phyloP scores from a whole-genome alignment of 1,139 yeast species.

The Taiozyma sp. region DNA sequence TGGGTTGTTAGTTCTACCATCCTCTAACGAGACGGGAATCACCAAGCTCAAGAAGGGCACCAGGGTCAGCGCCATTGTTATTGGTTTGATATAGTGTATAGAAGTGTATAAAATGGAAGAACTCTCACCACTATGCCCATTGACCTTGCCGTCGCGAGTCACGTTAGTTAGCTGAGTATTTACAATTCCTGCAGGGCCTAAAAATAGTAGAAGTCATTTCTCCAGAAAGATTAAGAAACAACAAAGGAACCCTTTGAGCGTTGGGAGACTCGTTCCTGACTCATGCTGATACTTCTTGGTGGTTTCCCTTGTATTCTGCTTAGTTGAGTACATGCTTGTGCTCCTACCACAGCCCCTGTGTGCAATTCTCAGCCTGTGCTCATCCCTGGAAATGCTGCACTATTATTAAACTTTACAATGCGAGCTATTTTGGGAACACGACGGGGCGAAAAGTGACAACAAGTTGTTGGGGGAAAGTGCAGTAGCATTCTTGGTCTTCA shows the following conservation, averaged over 20 bases:
- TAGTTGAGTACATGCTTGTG: background rate
- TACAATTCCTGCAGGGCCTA: background rate
- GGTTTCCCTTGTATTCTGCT: no score
- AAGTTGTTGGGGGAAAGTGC: no score
- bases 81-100: constrained; percentile 8
- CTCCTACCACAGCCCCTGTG: background rate
- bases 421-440: background rate
- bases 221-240: background rate
- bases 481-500: background rate
- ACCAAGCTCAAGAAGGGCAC: constrained; percentile 11
- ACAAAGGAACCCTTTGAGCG: background rate
- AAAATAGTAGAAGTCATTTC: background rate
- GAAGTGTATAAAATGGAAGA: background rate
- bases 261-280: no score
- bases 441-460: background rate
- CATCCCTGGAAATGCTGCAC: background rate
- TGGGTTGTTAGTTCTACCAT: constrained; percentile 37
- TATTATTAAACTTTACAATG: background rate
- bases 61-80: constrained; percentile 23
- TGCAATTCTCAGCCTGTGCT: background rate
- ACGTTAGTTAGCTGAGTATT: background rate
- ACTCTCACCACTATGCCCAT: background rate
- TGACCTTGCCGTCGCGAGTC: background rate
- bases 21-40: constrained; percentile 12
- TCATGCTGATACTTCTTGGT: no score